A percentile compares a stretch with the other conserved stretches of the same genome.
phyloP scores from a whole-genome alignment of 306 rosid genomes.

The Fragaria ananassa region DNA sequence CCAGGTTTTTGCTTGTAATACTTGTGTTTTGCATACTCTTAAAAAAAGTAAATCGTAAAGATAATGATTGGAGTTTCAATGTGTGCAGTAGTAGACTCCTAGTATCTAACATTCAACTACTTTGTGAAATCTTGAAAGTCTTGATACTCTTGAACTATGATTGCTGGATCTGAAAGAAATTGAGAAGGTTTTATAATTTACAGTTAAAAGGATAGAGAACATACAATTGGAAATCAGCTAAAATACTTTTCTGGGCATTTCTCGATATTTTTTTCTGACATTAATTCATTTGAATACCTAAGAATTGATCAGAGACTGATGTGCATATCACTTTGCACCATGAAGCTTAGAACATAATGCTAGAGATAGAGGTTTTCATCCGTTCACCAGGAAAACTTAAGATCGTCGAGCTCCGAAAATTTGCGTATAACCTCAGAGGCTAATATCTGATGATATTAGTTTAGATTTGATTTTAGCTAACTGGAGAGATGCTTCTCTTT shows the following conservation, averaged over 20 bases:
- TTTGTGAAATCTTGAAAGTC: background rate
- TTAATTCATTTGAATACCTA: background rate
- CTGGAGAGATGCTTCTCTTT: background rate
- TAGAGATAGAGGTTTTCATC: background rate
- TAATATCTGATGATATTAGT: background rate
- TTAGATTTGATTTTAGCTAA: background rate
- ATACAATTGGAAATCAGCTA: background rate
- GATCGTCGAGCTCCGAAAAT: background rate
- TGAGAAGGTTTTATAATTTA: background rate
- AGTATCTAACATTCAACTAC: background rate
- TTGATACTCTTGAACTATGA: background rate
- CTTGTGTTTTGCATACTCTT: background rate
- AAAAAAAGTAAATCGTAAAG: background rate
- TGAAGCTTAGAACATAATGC: background rate
- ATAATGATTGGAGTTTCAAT: background rate
- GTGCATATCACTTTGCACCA: background rate
- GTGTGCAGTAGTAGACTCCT: background rate
- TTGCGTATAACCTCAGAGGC: background rate
- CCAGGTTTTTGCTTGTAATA: background rate
- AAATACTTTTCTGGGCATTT: background rate
- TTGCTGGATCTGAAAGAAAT: background rate
- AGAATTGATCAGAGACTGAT: background rate
- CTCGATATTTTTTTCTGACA: background rate
- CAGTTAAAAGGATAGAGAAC: slow-evolving; percentile 1
- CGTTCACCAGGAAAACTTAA: background rate